Evolutionary conservation across 371 early-diverging fungal species (phyloP).

Genomic region (Nematocida sp.): DNA sequence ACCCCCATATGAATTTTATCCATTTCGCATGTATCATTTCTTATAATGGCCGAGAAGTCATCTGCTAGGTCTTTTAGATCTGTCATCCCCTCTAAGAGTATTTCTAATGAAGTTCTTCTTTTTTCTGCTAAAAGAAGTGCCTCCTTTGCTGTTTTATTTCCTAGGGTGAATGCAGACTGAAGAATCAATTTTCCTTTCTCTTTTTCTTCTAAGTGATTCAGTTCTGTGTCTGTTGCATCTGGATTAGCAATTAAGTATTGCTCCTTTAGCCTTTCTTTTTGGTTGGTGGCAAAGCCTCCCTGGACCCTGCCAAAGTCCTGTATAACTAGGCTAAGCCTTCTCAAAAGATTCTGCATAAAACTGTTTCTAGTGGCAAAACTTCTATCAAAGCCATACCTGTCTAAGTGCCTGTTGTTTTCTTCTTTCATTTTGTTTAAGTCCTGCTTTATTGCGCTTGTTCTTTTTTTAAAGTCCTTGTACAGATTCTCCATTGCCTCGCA

Average conservation of each 20-base stretch:
- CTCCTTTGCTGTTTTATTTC: slow-evolving; percentile 36
- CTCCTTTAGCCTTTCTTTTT: slow-evolving; percentile 63
- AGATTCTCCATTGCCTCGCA: slow-evolving; percentile 23
- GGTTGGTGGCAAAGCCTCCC: slow-evolving; percentile 45
- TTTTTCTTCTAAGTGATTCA: slow-evolving; percentile 47
- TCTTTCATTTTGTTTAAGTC: slow-evolving; percentile 35
- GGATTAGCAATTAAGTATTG: slow-evolving; percentile 70
- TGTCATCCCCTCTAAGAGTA: slow-evolving; percentile 28
- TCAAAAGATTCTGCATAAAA: slow-evolving; percentile 37
- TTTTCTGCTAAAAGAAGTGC: slow-evolving; percentile 44
- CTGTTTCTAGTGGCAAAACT: slow-evolving; percentile 30
- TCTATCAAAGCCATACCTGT: slow-evolving; percentile 36
- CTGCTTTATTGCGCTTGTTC: background rate
- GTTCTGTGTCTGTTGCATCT: slow-evolving; percentile 66
- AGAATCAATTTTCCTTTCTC: slow-evolving; percentile 19
- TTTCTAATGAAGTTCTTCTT: slow-evolving; percentile 39
- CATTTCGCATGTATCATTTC: slow-evolving; percentile 11
- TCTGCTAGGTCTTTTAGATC: slow-evolving; percentile 51
- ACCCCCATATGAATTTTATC: slow-evolving; percentile 46
- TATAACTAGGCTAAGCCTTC: slow-evolving; percentile 33
- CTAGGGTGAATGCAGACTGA: slow-evolving; percentile 46
- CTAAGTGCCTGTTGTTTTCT: slow-evolving; percentile 32
- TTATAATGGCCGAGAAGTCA: slow-evolving; percentile 30
- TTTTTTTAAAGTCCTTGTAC: slow-evolving; percentile 42
- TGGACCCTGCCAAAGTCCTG: slow-evolving; percentile 55